phyloP scores from a whole-genome alignment of 495 filamentous ascomycete genomes.

The Acidomyces sp. region DNA sequence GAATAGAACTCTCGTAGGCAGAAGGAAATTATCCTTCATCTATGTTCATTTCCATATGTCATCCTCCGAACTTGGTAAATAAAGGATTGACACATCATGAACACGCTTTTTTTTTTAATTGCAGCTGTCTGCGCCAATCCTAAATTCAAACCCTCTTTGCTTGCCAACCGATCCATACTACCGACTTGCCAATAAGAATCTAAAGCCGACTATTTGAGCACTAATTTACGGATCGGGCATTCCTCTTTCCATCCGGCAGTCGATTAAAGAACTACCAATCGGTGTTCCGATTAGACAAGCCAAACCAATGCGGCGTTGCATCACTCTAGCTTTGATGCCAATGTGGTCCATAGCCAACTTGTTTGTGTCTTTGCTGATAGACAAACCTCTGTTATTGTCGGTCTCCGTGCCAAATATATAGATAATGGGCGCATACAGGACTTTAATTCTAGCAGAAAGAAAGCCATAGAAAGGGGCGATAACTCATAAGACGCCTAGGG shows the following conservation, averaged over 20 bases:
- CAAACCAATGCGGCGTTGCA: constrained; percentile 13
- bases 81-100: no score
- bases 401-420: constrained; percentile 10
- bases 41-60: neutral
- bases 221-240: constrained; percentile 7
- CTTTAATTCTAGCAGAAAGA: constrained; percentile 14
- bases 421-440: constrained; percentile 13
- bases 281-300: constrained; percentile 17
- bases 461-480: constrained; percentile 20
- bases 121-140: neutral
- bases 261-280: constrained; percentile 17
- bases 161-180: constrained; percentile 12
- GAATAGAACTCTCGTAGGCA: no score
- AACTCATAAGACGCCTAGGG: constrained; percentile 5
- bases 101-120: neutral
- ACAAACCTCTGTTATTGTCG: neutral
- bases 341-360: constrained; percentile 4
- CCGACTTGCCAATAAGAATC: constrained; percentile 15
- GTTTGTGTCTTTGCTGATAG: neutral
- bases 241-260: constrained; percentile 1
- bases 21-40: neutral
- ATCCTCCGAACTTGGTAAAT: neutral
- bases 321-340: constrained; percentile 15
- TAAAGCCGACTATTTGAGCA: constrained; percentile 13
- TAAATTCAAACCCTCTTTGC: constrained; percentile 14